A percentile compares a stretch with the other conserved stretches of the same genome.
These are phyloP conservation scores for Dendrocalamus latiflorus DNA, from an alignment of 202 grass and related monocot genomes.

Conservation along the genomic window DNA sequence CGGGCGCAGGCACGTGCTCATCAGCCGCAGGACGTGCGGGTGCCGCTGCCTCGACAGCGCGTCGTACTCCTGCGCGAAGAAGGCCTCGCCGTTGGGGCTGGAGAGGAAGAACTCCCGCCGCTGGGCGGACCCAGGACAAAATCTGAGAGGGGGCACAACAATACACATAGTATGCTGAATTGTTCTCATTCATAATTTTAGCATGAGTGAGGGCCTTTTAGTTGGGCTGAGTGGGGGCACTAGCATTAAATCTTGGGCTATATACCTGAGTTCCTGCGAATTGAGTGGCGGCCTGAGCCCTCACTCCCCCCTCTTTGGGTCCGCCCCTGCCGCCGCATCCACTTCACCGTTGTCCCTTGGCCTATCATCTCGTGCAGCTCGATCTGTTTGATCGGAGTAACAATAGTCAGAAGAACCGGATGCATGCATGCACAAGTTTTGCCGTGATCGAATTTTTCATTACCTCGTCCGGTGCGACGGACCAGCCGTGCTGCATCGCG, in stretches of 20 bases:
- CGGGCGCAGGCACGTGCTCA: constrained; percentile 46
- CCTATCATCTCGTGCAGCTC: constrained; percentile 58
- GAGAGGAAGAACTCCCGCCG: constrained; percentile 28
- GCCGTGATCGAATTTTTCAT: neutral
- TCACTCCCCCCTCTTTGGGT: too few relatives aligned
- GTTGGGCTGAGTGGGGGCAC: too few relatives aligned
- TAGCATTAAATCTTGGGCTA: too few relatives aligned
- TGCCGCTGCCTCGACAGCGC: constrained; percentile 51
- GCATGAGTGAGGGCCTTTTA: too few relatives aligned
- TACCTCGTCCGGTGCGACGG: constrained; percentile 47
- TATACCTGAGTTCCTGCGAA: too few relatives aligned
- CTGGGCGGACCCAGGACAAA: too few relatives aligned
- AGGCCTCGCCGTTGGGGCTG: constrained; percentile 25
- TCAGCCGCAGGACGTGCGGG: constrained; percentile 43
- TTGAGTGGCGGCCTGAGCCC: too few relatives aligned
- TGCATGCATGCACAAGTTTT: neutral
- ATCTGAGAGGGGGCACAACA: too few relatives aligned
- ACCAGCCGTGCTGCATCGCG: constrained; percentile 49
- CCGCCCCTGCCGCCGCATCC: too few relatives aligned
- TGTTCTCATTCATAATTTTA: too few relatives aligned
- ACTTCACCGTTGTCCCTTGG: constrained; percentile 49
- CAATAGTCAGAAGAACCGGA: neutral
- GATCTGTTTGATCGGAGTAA: constrained; percentile 20
- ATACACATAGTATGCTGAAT: too few relatives aligned
- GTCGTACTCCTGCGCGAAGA: constrained; percentile 54